A percentile compares a stretch with the other conserved stretches of the same genome.
phyloP scores from a whole-genome alignment of 257 asterid genomes.

The Solanum peruvianum region DNA sequence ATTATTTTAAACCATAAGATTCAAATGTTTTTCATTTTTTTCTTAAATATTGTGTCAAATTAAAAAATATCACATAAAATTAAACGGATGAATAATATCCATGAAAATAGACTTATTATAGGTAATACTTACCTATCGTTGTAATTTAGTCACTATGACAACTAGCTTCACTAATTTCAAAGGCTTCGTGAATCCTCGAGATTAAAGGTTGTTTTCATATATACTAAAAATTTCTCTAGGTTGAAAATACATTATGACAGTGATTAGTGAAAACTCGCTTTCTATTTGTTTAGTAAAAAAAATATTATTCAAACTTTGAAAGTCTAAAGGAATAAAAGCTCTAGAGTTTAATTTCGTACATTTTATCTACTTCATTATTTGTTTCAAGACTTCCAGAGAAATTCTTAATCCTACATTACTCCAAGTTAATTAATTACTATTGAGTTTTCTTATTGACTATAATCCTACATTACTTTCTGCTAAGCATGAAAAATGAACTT shows the following conservation, averaged over 20 bases:
- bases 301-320: not conserved
- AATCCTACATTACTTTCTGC: not conserved
- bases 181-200: no score
- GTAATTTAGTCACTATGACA: not conserved
- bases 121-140: not conserved
- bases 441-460: not conserved
- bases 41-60: no score
- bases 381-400: not conserved
- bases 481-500: not conserved
- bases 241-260: not conserved
- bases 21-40: no score
- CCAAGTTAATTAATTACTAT: not conserved
- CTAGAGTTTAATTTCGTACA: not conserved
- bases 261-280: not conserved
- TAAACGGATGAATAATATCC: no score
- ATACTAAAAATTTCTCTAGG: no score
- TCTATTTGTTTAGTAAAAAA: not conserved
- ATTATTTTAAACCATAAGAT: not conserved
- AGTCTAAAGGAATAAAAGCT: not conserved
- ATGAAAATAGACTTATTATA: not conserved
- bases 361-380: not conserved
- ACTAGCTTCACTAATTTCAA: not conserved
- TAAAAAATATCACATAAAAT: no score
- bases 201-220: no score
- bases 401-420: not conserved